These are phyloP conservation scores for Candida schatavii DNA, from an alignment of 805 yeast genomes.

Conservation along the genomic window DNA sequence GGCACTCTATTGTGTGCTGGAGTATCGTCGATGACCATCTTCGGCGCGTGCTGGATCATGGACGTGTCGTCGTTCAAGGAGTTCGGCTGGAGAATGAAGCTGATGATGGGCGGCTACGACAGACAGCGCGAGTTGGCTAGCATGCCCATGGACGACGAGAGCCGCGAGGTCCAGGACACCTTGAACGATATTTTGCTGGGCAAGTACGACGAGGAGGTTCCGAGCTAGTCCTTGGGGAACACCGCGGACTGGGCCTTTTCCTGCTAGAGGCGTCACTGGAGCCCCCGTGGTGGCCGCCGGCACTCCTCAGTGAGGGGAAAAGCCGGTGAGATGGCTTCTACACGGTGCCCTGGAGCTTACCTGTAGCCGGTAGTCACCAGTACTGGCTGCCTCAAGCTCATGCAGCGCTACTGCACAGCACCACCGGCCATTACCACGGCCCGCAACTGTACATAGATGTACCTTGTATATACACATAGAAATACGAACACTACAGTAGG, in stretches of 20 bases:
- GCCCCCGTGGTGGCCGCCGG: no score
- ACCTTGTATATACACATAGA: no score
- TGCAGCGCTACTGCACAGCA: no score
- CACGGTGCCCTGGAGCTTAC: no score
- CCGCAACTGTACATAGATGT: no score
- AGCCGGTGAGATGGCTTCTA: constrained; percentile 1
- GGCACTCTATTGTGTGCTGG: constrained; percentile 76
- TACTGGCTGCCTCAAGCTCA: no score
- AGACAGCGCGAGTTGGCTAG: constrained; percentile 46
- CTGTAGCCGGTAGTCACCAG: no score
- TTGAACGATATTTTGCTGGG: constrained; percentile 50
- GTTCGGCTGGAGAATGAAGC: constrained; percentile 67
- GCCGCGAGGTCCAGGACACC: constrained; percentile 53
- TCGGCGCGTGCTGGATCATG: constrained; percentile 77
- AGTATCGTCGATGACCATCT: constrained; percentile 65
- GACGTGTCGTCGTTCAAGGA: constrained; percentile 70
- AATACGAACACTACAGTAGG: no score
- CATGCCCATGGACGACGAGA: constrained; percentile 54
- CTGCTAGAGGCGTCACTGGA: no score
- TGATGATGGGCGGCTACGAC: constrained; percentile 64
- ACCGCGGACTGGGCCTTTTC: no score
- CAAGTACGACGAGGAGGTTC: constrained; percentile 25
- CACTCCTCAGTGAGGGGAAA: background rate
- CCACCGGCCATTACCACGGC: no score
- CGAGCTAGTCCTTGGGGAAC: background rate